phyloP scores from a whole-genome alignment of 805 yeast species.

The Metschnikowia anglica region DNA sequence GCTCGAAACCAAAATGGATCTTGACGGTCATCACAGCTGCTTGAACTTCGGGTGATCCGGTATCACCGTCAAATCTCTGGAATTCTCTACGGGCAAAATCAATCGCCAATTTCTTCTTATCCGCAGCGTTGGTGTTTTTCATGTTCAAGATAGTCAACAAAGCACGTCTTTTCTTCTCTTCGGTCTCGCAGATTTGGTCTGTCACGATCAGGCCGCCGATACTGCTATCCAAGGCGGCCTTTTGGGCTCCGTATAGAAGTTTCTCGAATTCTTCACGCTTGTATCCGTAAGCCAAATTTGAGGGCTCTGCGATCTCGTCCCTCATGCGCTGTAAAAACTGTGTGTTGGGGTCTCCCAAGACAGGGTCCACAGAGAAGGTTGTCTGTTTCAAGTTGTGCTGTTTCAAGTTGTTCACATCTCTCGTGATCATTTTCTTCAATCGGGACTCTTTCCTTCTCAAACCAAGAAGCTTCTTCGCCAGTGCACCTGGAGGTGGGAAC shows the following conservation, averaged over 20 bases:
- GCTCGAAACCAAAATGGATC: slow-evolving; percentile 75
- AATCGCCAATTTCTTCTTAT: slow-evolving; percentile 57
- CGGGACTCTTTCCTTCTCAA: slow-evolving; percentile 40
- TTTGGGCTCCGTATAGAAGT: slow-evolving; percentile 74
- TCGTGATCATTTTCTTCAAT: slow-evolving; percentile 39
- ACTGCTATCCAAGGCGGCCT: slow-evolving; percentile 47
- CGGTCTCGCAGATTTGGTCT: slow-evolving; percentile 31
- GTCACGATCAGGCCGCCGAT: slow-evolving; percentile 31
- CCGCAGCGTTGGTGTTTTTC: slow-evolving; percentile 64
- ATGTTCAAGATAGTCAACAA: slow-evolving; percentile 69
- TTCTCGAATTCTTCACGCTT: slow-evolving; percentile 67
- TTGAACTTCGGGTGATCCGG: slow-evolving; percentile 94
- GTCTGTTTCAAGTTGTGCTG: slow-evolving; percentile 35
- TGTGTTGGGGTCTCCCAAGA: slow-evolving; percentile 66
- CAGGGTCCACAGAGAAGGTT: slow-evolving; percentile 66
- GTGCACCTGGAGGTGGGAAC: slow-evolving; percentile 32
- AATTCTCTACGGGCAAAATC: slow-evolving; percentile 75
- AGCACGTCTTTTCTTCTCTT: slow-evolving; percentile 63
- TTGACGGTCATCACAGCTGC: slow-evolving; percentile 86
- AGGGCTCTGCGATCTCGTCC: slow-evolving; percentile 65
- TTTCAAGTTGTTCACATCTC: slow-evolving; percentile 41
- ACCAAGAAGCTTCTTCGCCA: slow-evolving; percentile 33
- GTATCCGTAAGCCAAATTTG: slow-evolving; percentile 59
- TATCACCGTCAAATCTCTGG: slow-evolving; percentile 80
- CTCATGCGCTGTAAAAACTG: slow-evolving; percentile 68